Base-by-base conservation (phyloP, 345 rosid species). In the Kernera saxatilis region DNA sequence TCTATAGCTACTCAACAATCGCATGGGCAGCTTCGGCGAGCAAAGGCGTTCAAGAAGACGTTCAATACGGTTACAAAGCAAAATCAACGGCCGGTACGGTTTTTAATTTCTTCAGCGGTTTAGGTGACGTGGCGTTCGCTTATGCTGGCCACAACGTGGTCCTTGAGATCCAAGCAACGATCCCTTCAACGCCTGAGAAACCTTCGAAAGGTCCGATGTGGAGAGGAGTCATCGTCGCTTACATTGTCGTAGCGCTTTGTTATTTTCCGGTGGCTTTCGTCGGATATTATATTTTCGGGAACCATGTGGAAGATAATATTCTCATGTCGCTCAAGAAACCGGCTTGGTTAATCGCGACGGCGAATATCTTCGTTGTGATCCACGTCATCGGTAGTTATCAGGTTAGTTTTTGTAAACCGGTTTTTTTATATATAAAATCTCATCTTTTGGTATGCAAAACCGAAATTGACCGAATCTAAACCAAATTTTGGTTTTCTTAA, bases 151-250 rank as follows among this genome's bases (percentile, higher is more conserved):
- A 91, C 74, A 88, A 91, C 10, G 95, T 91, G 11, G 97, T 85
- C 7, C 76, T 91, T 77, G 95, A 88, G 81, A 91, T 91, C 43
- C 97, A 91, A 79, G 97, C 97, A 45, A 91, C 97, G 1, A 85
- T 91, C 73, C 97, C 95, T 21, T 91, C 97, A 14, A 83, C 93
- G 1, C 91, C 88, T 4, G 97, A 84, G 77, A 91, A 84, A 77
- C 91, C 92, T 3, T 91, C 97, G 6, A 91, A 88, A 79, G 89
- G 88, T 5, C 91, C 97, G 0, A 91, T 91, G 97, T 87, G 92
- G 95, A 87, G 18, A 76, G 97, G 97, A 64, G 95, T 91, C 30
- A 3, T 87, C 29, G 65, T 86, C 0, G 97, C 95, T 33, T 90
- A 90, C 48, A 76, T 88, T 5, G 83, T 88, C 17, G 93, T 88